phyloP scores from a whole-genome alignment of 2,329 filamentous ascomycete genomes.

The Drechmeria coniospora region DNA sequence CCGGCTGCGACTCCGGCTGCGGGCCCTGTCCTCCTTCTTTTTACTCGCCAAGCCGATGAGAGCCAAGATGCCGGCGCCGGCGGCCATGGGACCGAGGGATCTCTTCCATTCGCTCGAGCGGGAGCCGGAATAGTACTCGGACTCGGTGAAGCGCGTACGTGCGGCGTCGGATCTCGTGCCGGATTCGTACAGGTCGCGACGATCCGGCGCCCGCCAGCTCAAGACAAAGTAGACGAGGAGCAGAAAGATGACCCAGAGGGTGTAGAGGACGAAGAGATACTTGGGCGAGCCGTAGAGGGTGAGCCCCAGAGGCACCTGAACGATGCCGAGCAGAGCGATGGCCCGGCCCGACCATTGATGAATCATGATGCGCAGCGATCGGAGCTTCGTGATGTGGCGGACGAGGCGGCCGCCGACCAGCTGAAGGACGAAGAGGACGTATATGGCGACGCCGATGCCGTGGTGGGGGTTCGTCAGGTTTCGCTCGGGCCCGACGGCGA shows the following conservation, averaged over 20 bases:
- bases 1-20: slow-evolving; percentile 25
- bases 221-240: slow-evolving; percentile 66
- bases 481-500: slow-evolving; percentile 59
- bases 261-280: slow-evolving; percentile 70
- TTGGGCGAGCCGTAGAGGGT: slow-evolving; percentile 86
- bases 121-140: slow-evolving; percentile 21
- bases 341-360: slow-evolving; percentile 79
- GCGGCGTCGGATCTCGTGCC: slow-evolving; percentile 38
- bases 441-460: slow-evolving; percentile 68
- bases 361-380: slow-evolving; percentile 42
- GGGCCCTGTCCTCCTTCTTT: slow-evolving; percentile 22
- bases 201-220: slow-evolving; percentile 49
- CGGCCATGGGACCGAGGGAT: slow-evolving; percentile 38
- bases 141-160: slow-evolving; percentile 23
- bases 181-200: slow-evolving; percentile 37
- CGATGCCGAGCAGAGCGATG: slow-evolving; percentile 66
- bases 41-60: slow-evolving; percentile 28
- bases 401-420: slow-evolving; percentile 54
- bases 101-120: slow-evolving; percentile 17
- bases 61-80: slow-evolving; percentile 33
- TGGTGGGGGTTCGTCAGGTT: slow-evolving; percentile 72
- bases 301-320: slow-evolving; percentile 76
- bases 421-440: slow-evolving; percentile 56
- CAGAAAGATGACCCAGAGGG: slow-evolving; percentile 60
- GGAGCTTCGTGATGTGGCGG: slow-evolving; percentile 30